Percentiles rank a stretch among this genome's conserved stretches.
Evolutionary conservation across 306 rosid genomes (phyloP).

Genomic region (Sechiopsis laciniata): DNA sequence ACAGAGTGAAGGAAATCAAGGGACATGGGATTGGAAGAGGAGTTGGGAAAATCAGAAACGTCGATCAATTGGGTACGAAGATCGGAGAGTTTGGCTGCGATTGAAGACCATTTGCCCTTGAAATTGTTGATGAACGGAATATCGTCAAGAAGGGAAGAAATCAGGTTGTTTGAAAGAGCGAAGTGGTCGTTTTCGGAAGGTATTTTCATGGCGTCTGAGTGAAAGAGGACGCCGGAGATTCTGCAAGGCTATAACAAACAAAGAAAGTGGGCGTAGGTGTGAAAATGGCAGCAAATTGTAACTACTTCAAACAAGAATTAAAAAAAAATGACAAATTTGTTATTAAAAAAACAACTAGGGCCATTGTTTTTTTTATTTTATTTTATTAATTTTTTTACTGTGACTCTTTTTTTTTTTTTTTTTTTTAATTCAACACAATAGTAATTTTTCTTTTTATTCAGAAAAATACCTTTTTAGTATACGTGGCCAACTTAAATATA

Average conservation of each 20-base stretch:
- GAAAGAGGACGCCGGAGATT: not conserved
- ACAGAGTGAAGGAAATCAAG: conserved; percentile 53
- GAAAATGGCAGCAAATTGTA: not conserved
- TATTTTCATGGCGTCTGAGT: conserved; percentile 46
- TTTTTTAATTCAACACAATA: no score
- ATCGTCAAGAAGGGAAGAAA: conserved; percentile 36
- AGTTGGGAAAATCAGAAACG: conserved; percentile 43
- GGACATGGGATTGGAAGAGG: conserved; percentile 48
- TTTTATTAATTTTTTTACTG: no score
- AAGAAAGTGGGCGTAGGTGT: conserved; percentile 4
- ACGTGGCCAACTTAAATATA: no score
- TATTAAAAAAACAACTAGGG: not conserved
- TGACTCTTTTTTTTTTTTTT: no score
- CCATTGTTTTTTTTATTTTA: not conserved
- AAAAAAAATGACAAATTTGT: not conserved
- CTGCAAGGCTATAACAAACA: not conserved
- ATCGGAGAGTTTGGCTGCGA: conserved; percentile 47
- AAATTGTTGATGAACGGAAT: conserved; percentile 49
- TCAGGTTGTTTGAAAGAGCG: conserved; percentile 23
- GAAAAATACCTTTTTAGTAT: no score
- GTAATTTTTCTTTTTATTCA: no score
- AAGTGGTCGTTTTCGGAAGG: conserved; percentile 39
- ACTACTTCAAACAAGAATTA: not conserved
- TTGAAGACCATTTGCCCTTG: conserved; percentile 70
- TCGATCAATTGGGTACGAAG: conserved; percentile 66